Percentiles rank a stretch among this genome's conserved stretches.
These are phyloP conservation scores for Phytophthora chlamydospora DNA, from an alignment of 352 stramenopile genomes.

Conservation along the genomic window DNA sequence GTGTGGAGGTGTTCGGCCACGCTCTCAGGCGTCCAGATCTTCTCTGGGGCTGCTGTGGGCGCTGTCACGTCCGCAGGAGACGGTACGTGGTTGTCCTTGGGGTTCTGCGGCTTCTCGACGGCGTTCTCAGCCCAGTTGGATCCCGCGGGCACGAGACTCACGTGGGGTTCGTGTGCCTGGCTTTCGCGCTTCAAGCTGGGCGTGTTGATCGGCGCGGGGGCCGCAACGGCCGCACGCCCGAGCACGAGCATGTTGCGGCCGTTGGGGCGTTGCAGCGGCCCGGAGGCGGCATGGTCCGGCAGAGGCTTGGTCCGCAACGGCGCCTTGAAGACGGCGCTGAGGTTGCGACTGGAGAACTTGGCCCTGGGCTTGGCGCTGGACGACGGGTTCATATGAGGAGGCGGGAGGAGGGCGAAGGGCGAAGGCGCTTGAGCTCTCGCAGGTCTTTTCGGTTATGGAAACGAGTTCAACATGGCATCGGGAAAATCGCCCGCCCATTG, in stretches of 20 bases:
- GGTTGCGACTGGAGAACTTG: slow-evolving; percentile 80
- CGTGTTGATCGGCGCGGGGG: slow-evolving; percentile 80
- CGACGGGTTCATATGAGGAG: slow-evolving; percentile 46
- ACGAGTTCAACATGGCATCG: slow-evolving; percentile 23
- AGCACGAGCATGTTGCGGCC: slow-evolving; percentile 64
- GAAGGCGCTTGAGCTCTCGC: slow-evolving; percentile 25
- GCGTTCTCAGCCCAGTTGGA: slow-evolving; percentile 48
- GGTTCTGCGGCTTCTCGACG: slow-evolving; percentile 8
- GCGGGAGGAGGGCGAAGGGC: neutral
- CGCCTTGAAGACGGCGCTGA: slow-evolving; percentile 73
- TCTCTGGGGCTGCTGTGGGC: slow-evolving; percentile 4
- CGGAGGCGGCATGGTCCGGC: slow-evolving; percentile 28
- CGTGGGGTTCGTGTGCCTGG: slow-evolving; percentile 46
- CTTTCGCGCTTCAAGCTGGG: slow-evolving; percentile 73
- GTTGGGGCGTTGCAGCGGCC: slow-evolving; percentile 27
- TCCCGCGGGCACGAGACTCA: slow-evolving; percentile 44
- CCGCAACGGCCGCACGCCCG: slow-evolving; percentile 32
- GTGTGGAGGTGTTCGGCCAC: slow-evolving; percentile 35
- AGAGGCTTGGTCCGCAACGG: slow-evolving; percentile 45
- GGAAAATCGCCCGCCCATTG: slow-evolving; percentile 3
- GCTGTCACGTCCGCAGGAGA: slow-evolving; percentile 1
- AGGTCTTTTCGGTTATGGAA: slow-evolving; percentile 26
- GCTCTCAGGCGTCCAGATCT: slow-evolving; percentile 38
- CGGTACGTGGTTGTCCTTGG: slow-evolving; percentile 1
- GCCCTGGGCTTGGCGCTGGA: slow-evolving; percentile 50